phyloP scores from a whole-genome alignment of 148 eudicot genomes.

The Nyssa sinensis region DNA sequence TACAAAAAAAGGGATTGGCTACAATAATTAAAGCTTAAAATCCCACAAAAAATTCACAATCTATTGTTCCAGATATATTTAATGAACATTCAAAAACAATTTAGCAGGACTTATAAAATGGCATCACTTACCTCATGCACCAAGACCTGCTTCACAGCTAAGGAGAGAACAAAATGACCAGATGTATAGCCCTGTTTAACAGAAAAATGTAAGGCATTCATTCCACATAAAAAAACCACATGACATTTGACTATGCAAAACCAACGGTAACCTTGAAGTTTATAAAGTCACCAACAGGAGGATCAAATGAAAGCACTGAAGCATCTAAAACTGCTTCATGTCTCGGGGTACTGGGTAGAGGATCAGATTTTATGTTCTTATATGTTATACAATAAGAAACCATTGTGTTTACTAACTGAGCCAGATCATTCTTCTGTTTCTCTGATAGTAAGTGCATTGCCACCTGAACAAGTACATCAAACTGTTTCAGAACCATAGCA shows the following conservation, averaged over 20 bases:
- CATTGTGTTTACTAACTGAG: constrained; percentile 74
- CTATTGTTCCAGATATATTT: neutral
- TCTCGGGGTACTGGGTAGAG: constrained; percentile 29
- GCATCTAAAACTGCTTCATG: constrained; percentile 50
- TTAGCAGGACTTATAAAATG: neutral
- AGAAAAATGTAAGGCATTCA: constrained; percentile 15
- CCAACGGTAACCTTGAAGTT: constrained; percentile 57
- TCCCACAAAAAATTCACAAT: neutral
- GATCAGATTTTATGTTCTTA: constrained; percentile 56
- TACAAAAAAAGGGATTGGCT: too few species aligned
- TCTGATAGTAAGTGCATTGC: constrained; percentile 81
- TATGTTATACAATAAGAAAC: constrained; percentile 74
- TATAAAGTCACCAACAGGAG: constrained; percentile 62
- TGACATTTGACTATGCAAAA: constrained; percentile 2
- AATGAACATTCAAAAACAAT: neutral
- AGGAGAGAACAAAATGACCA: constrained; percentile 58
- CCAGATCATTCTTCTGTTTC: constrained; percentile 61
- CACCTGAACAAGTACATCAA: constrained; percentile 49
- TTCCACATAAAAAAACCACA: constrained; percentile 10
- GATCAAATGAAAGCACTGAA: constrained; percentile 66
- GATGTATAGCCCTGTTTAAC: constrained; percentile 62
- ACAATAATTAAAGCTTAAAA: too few species aligned
- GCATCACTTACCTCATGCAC: constrained; percentile 71
- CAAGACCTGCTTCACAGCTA: constrained; percentile 82
- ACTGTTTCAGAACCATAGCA: neutral